Conservation (phyloP, 306 rosid genomes). For the Vigna angularis region DNA sequence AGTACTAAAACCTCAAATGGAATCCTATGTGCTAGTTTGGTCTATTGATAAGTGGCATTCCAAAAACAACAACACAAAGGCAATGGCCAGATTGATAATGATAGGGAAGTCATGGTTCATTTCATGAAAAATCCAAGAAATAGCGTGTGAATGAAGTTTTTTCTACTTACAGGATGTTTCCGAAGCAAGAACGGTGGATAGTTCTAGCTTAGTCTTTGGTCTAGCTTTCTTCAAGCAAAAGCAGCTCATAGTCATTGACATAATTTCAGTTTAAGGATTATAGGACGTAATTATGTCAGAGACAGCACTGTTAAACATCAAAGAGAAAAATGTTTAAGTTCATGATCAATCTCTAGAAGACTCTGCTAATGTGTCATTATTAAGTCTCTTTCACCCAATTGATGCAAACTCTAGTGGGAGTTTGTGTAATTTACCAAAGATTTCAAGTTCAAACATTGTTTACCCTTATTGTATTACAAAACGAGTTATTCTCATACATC, state of each 20-base stretch:
- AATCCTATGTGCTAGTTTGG: background rate
- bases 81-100: constrained; percentile 5
- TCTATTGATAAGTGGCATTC: background rate
- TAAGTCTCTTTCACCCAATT: background rate
- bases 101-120: background rate
- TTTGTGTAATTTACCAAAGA: no score
- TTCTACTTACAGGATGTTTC: constrained; percentile 75
- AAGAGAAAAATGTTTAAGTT: constrained; percentile 28
- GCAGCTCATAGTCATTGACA: constrained; percentile 49
- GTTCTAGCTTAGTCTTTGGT: constrained; percentile 45
- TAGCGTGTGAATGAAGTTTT: background rate
- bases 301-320: constrained; percentile 14
- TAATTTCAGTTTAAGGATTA: constrained; percentile 15
- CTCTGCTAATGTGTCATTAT: background rate
- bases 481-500: no score
- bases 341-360: background rate
- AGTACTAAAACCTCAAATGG: background rate
- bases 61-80: background rate
- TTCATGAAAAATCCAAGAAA: constrained; percentile 18
- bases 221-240: constrained; percentile 49
- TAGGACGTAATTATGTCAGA: background rate
- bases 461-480: no score
- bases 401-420: no score
- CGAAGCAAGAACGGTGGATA: constrained; percentile 57
- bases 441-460: background rate